Base-by-base conservation (phyloP, 1,284 basidiomycete genomes). In the Leucoagaricus sp. region DNA sequence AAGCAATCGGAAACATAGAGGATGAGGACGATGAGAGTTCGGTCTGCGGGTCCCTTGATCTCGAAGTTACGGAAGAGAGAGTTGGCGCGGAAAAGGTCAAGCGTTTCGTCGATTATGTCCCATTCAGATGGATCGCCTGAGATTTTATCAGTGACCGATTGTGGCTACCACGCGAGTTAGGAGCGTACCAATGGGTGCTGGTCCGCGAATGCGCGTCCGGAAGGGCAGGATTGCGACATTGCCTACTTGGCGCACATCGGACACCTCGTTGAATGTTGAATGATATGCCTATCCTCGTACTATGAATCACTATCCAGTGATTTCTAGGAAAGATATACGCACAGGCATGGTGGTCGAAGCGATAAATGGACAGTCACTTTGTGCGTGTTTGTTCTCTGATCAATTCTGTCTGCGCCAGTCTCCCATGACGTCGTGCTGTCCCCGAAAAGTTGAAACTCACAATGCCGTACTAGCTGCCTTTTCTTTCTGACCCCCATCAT, bases 1-100 rank as follows among this genome's bases (percentile, higher is more conserved):
- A 99, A 86, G 70, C 97, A 99, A 77, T 99, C 97, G 45, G 95
- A 98, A 69, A 98, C 90, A 78, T 93, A 99, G 69, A 99, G 91
- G 72, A 98, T 98, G 65, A 99, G 86, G 73, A 99, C 89, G 79
- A 99, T 99, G 67, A 99, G 83, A 34, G 93, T 86, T 54, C 97
- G 88, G 79, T 99, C 97, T 47, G 96, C 96, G 52, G 93, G 90
- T 25, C 97, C 94, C 75, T 98, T 98, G 85, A 99, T 99, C 80
- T 99, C 97, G 70, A 99, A 99, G 80, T 99, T 99, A 69, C 97
- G 91, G 78, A 99, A 99, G 60, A 99, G 89, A 46, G 95, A 97
- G 77, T 99, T 99, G 69, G 97, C 96, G 50, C 97, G 91, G 79
- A 99, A 99, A 57, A 99, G 87, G 76, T 98, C 94, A 53, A 99